A percentile compares a stretch with the other conserved stretches of the same genome.
Conservation (phyloP, 2,329 filamentous ascomycete genomes). For the Nigrograna mackinnonii region DNA sequence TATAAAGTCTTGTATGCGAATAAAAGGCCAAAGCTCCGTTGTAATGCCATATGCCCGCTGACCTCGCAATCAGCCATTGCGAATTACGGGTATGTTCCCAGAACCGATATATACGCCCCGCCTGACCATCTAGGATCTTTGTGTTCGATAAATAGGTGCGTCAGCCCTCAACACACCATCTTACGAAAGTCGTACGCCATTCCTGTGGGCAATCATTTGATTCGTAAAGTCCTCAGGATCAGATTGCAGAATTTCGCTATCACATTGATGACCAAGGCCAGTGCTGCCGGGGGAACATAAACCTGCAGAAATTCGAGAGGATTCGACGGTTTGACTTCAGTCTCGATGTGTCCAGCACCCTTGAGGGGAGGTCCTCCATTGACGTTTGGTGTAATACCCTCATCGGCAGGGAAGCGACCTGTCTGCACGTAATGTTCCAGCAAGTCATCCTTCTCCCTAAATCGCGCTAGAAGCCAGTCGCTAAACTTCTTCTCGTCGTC, state of each 20-base stretch:
- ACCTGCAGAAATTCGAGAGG: slow-evolving; percentile 49
- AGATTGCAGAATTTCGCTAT: slow-evolving; percentile 25
- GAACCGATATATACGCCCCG: too few relatives aligned
- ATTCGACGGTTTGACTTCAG: slow-evolving; percentile 45
- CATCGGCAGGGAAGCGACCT: slow-evolving; percentile 79
- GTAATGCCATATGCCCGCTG: too few relatives aligned
- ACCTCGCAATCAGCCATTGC: too few relatives aligned
- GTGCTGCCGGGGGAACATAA: slow-evolving; percentile 43
- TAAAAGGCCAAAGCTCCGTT: too few relatives aligned
- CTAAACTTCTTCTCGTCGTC: slow-evolving; percentile 74
- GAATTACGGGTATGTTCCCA: too few relatives aligned
- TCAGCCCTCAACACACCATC: too few relatives aligned
- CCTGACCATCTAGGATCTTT: too few relatives aligned
- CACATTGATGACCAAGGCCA: slow-evolving; percentile 40
- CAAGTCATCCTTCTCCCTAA: slow-evolving; percentile 88
- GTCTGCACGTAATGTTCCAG: slow-evolving; percentile 75
- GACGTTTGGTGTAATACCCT: slow-evolving; percentile 18
- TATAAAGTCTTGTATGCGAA: too few relatives aligned
- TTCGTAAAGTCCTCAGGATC: slow-evolving; percentile 17
- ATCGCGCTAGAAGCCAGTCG: slow-evolving; percentile 78
- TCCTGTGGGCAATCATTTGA: too few relatives aligned
- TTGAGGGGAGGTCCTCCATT: slow-evolving; percentile 21
- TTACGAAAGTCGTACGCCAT: too few relatives aligned
- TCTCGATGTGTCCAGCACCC: slow-evolving; percentile 51
- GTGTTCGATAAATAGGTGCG: too few relatives aligned